Percentiles rank a stretch among this genome's conserved stretches.
Evolutionary conservation across 148 eudicot genomes (phyloP).

Genomic region (Amaranthus hypochondriacus): DNA sequence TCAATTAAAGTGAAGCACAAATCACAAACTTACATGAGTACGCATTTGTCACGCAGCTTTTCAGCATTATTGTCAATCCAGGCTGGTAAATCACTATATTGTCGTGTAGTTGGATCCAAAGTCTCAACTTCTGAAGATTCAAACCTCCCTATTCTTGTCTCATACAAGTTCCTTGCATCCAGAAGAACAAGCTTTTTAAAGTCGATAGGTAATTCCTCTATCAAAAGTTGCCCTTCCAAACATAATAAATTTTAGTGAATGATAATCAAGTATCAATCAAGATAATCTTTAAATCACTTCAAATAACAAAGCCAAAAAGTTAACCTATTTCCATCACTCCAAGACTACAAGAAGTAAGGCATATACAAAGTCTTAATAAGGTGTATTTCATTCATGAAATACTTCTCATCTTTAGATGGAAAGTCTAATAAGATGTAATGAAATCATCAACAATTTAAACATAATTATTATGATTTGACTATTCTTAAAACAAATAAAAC

Average conservation of each 20-base stretch:
- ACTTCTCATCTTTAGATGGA: neutral
- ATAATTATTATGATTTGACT: neutral
- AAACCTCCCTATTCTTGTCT: slow-evolving; percentile 95
- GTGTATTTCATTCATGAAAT: neutral
- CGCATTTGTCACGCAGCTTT: slow-evolving; percentile 59
- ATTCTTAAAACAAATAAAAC: too few relatives aligned
- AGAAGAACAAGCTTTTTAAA: slow-evolving; percentile 56
- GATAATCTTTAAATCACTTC: neutral
- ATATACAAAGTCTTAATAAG: too few relatives aligned
- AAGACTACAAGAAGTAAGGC: neutral
- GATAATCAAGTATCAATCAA: neutral
- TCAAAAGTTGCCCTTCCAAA: slow-evolving; percentile 46
- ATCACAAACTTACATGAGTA: slow-evolving; percentile 67
- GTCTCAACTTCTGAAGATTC: slow-evolving; percentile 64
- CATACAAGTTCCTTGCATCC: slow-evolving; percentile 94
- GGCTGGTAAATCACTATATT: slow-evolving; percentile 91
- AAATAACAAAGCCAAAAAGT: neutral
- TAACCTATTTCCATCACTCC: neutral
- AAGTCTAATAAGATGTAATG: neutral
- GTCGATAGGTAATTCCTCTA: slow-evolving; percentile 33
- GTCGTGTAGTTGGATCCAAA: slow-evolving; percentile 86
- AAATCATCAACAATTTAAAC: neutral
- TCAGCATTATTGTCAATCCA: slow-evolving; percentile 85
- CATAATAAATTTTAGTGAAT: slow-evolving; percentile 11
- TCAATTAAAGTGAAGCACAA: neutral